These are phyloP conservation scores for Lepiota venenata DNA, from an alignment of 768 basidiomycete species.

Conservation along the genomic window DNA sequence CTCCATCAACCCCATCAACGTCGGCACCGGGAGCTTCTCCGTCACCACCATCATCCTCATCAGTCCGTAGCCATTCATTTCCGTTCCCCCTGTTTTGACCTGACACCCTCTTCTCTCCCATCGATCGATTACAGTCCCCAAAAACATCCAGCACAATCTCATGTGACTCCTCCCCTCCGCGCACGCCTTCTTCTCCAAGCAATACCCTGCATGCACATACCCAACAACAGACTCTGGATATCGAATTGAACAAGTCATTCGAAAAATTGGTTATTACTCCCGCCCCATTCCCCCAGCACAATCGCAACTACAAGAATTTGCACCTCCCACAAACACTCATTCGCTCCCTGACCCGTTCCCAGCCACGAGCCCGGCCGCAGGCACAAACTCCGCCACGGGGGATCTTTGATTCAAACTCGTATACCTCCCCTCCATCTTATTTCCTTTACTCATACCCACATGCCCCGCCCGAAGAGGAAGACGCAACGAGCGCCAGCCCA, in stretches of 20 bases:
- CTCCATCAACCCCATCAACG: too few species aligned
- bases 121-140: background rate
- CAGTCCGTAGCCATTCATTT: background rate
- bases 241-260: slow-evolving; percentile 1
- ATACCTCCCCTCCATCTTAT: background rate
- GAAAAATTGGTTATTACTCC: background rate
- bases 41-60: too few species aligned
- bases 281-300: background rate
- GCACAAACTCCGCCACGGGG: background rate
- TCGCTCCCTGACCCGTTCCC: background rate
- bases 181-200: slow-evolving; percentile 8
- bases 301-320: slow-evolving; percentile 10
- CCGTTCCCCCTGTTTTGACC: background rate
- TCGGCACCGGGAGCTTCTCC: too few species aligned
- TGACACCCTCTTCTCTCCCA: background rate
- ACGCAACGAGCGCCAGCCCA: background rate
- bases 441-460: background rate
- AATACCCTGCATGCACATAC: slow-evolving; percentile 9
- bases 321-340: background rate
- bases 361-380: background rate
- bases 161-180: slow-evolving; percentile 9
- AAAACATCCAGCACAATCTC: slow-evolving; percentile 1
- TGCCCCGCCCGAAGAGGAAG: background rate
- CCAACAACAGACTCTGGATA: slow-evolving; percentile 1
- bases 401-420: slow-evolving; percentile 5